Evolutionary conservation across 805 yeast species (phyloP).

Genomic region (Candida endomychidarum): DNA sequence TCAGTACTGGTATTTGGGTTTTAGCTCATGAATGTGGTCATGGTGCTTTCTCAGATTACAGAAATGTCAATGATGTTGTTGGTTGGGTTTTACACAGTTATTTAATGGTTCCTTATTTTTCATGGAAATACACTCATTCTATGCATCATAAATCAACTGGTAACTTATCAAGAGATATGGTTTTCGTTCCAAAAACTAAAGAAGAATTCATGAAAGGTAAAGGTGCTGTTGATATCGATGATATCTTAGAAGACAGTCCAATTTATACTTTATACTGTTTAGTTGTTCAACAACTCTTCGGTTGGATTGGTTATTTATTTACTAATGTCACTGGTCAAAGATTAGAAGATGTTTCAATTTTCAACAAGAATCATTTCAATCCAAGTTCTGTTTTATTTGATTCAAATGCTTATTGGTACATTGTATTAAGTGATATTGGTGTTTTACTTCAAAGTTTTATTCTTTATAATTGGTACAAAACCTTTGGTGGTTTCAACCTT

Average conservation of each 20-base stretch:
- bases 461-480: slow-evolving; percentile 59
- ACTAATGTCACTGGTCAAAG: slow-evolving; percentile 71
- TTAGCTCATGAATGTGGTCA: slow-evolving; percentile 93
- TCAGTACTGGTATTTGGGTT: slow-evolving; percentile 80
- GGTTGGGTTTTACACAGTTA: slow-evolving; percentile 85
- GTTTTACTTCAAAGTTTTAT: slow-evolving; percentile 51
- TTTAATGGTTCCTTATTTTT: slow-evolving; percentile 79
- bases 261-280: slow-evolving; percentile 56
- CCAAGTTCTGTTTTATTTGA: slow-evolving; percentile 78
- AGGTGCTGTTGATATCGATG: slow-evolving; percentile 44
- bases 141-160: slow-evolving; percentile 93
- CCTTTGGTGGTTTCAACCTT: slow-evolving; percentile 62
- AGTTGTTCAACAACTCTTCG: slow-evolving; percentile 70
- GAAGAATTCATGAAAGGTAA: slow-evolving; percentile 48
- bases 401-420: slow-evolving; percentile 66
- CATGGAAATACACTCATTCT: slow-evolving; percentile 82
- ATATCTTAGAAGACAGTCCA: slow-evolving; percentile 74
- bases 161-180: slow-evolving; percentile 79
- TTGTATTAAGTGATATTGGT: slow-evolving; percentile 74
- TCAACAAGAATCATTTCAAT: slow-evolving; percentile 63
- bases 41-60: slow-evolving; percentile 76
- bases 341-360: slow-evolving; percentile 45
- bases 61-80: slow-evolving; percentile 68
- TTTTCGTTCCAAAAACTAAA: slow-evolving; percentile 72
- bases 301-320: slow-evolving; percentile 68